These are phyloP conservation scores for Mycena citricolor DNA, from an alignment of 1,284 basidiomycete species.

Conservation along the genomic window DNA sequence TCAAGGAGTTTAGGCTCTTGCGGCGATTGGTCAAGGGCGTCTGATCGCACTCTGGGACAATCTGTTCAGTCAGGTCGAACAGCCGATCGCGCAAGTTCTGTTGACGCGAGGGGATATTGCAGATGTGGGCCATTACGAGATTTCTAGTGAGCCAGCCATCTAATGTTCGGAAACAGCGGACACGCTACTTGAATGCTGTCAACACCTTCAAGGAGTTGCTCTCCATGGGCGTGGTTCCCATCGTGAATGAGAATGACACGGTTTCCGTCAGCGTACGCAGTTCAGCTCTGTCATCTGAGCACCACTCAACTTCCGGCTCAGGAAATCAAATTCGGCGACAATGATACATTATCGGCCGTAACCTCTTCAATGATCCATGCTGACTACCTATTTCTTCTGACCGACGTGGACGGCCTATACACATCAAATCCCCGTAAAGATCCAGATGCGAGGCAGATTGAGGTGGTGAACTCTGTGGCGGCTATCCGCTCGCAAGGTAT, in stretches of 20 bases:
- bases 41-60: conserved; percentile 98
- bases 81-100: conserved; percentile 94
- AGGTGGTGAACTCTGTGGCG: conserved; percentile 81
- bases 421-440: conserved; percentile 94
- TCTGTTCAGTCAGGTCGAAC: conserved; percentile 89
- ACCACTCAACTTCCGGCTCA: conserved; percentile 29
- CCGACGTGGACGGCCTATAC: conserved; percentile 96
- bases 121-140: conserved; percentile 65
- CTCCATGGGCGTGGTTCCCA: conserved; percentile 88
- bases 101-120: conserved; percentile 95
- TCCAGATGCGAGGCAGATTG: conserved; percentile 77
- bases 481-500: conserved; percentile 80
- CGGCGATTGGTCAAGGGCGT: conserved; percentile 94
- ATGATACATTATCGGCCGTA: conserved; percentile 96
- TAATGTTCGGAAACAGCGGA: conserved; percentile 61
- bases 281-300: background rate
- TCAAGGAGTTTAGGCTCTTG: conserved; percentile 69
- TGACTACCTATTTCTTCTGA: conserved; percentile 95
- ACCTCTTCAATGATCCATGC: conserved; percentile 97
- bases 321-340: conserved; percentile 99
- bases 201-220: conserved; percentile 90
- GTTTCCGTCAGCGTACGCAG: conserved; percentile 86
- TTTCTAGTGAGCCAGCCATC: conserved; percentile 13
- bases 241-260: conserved; percentile 97
- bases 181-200: conserved; percentile 91